phyloP scores from a whole-genome alignment of 2,329 filamentous ascomycete genomes.

The Nannizzia gypsea region DNA sequence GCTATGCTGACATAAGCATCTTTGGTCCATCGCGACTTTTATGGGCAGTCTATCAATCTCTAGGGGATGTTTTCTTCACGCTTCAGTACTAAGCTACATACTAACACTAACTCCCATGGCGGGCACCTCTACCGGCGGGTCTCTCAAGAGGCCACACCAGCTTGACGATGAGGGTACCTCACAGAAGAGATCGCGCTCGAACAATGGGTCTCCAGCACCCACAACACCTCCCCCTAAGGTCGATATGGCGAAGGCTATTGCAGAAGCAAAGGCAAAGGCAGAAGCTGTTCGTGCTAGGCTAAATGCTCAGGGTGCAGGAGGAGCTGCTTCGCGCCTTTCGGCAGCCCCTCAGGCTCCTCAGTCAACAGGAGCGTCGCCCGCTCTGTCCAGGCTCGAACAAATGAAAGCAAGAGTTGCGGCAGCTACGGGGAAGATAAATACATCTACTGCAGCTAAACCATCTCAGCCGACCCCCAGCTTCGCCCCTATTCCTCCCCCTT shows the following conservation, averaged over 20 bases:
- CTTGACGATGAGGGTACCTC: constrained; percentile 31
- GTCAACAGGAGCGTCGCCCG: constrained; percentile 20
- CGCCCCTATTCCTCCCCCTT: constrained; percentile 33
- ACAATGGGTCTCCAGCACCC: constrained; percentile 39
- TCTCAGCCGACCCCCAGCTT: constrained; percentile 26
- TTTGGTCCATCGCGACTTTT: background rate
- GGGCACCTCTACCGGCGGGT: constrained; percentile 29
- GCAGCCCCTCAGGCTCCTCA: constrained; percentile 25
- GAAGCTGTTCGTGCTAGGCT: constrained; percentile 38
- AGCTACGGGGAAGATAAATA: constrained; percentile 46
- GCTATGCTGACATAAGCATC: background rate
- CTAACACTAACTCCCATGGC: constrained; percentile 26
- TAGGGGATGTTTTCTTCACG: background rate
- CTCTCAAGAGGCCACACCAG: constrained; percentile 39
- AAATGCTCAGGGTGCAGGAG: constrained; percentile 24
- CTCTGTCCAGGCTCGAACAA: constrained; percentile 58
- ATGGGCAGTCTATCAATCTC: background rate
- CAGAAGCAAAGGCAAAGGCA: constrained; percentile 38
- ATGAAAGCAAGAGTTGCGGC: constrained; percentile 70
- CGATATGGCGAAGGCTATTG: constrained; percentile 38
- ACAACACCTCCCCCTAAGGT: constrained; percentile 27
- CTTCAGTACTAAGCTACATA: background rate
- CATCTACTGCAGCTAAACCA: constrained; percentile 36
- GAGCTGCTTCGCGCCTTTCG: constrained; percentile 17
- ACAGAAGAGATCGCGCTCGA: constrained; percentile 39